Evolutionary conservation across 805 yeast species (phyloP), one percentile per base, ranked within the genome.

Genomic region (Lipomyces spencermartinsiae): DNA sequence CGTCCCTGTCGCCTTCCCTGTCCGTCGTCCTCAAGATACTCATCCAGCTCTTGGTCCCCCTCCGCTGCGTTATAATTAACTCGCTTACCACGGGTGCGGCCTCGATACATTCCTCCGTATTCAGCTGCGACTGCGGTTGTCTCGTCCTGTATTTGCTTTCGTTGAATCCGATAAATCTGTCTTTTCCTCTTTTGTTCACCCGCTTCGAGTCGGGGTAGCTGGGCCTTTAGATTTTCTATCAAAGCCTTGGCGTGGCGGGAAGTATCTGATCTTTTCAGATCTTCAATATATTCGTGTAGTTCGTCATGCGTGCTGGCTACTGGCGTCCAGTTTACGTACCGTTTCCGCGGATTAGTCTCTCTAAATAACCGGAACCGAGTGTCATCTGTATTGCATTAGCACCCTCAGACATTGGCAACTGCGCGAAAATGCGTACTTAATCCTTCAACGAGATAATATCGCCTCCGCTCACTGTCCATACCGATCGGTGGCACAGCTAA

Each of bases 351-450:
- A 49, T 70, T 70, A 12, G 79, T 71, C 66, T 78, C 76, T 6
- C 73, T 62, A 68, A 76, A 79, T 2, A 80, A 67, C 7, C 82
- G 64, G 70, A 79, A 78, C 51, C 75, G 74, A 8, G 80, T 76
- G 34, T 75, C 78, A 59, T 76, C 78, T 53, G 57, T 65, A 5
- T 62, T 14, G 16, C 12, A 68, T 71, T 59, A 59, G 61, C 39
- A 53, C 35, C 25, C 19, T 43, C 49, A 43, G 1, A 4, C 5
- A 37, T 37, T 5, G 12, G 43, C 16, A 37, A 37, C 14, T 37
- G 29, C n/a, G 19, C 10, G 39, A 22, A 1, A n/a, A 33, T 31
- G 14, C 49, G 51, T 46, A 67, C 70, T 70, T 25, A 25, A 58
- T 8, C 78, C 78, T 33, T 71, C 76, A 1, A 72, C 67, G 14